Evolutionary conservation across 116 monocot genomes (phyloP).

Genomic region (Zostera marina): DNA sequence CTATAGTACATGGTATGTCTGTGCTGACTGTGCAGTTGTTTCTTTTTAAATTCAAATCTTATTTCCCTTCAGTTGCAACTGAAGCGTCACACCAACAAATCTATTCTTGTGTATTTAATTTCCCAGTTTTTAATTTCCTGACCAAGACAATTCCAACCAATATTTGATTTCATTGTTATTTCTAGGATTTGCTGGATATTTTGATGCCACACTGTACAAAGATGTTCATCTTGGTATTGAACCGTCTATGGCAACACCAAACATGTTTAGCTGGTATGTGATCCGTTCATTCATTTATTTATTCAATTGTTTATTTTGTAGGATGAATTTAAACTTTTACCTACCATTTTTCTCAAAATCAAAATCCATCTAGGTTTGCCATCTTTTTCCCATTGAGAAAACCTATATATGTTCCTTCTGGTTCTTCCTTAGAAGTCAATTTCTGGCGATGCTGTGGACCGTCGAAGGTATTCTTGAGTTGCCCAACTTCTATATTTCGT

Average conservation of each 20-base stretch:
- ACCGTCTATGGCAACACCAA: slow-evolving; percentile 70
- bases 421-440: slow-evolving; percentile 50
- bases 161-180: neutral
- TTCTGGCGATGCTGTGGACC: slow-evolving; percentile 72
- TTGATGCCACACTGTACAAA: slow-evolving; percentile 60
- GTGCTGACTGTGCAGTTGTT: neutral
- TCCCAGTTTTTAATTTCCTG: no score
- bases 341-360: neutral
- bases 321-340: neutral
- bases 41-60: neutral
- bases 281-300: neutral
- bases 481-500: no score
- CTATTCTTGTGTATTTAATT: no score
- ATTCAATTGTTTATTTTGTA: neutral
- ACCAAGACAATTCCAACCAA: no score
- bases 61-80: neutral
- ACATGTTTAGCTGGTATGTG: slow-evolving; percentile 97
- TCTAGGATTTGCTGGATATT: slow-evolving; percentile 93
- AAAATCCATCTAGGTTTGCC: slow-evolving; percentile 46
- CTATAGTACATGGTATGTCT: slow-evolving; percentile 71
- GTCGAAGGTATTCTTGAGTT: slow-evolving; percentile 37
- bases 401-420: slow-evolving; percentile 37
- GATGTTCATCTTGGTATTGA: slow-evolving; percentile 95
- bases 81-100: no score
- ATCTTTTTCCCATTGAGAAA: slow-evolving; percentile 77